A percentile compares a stretch with the other conserved stretches of the same genome.
These are phyloP conservation scores for Pseudopyricularia cyperi DNA, from an alignment of 2,329 filamentous ascomycete species.

Conservation along the genomic window DNA sequence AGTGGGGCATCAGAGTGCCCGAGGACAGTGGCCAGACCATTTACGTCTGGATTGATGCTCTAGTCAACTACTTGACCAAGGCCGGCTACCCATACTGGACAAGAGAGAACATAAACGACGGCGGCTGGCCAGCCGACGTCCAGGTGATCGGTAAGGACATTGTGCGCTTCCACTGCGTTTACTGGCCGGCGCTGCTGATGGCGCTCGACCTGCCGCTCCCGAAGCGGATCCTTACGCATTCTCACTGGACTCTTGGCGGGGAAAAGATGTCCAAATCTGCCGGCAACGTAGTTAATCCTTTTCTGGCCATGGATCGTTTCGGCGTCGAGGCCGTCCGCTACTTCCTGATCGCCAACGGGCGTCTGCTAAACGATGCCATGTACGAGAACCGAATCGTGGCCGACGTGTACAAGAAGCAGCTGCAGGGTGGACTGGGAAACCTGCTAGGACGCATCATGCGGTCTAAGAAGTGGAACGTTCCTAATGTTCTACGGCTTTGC, in stretches of 20 bases:
- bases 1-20: constrained; percentile 84
- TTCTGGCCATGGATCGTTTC: constrained; percentile 80
- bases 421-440: constrained; percentile 72
- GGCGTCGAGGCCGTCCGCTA: constrained; percentile 80
- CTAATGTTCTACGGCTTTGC: constrained; percentile 33
- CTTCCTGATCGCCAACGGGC: constrained; percentile 73
- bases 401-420: constrained; percentile 62
- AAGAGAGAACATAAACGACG: constrained; percentile 45
- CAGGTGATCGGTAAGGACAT: constrained; percentile 97
- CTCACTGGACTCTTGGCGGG: constrained; percentile 86
- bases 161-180: constrained; percentile 87
- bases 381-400: constrained; percentile 74
- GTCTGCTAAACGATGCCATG: constrained; percentile 63
- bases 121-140: constrained; percentile 80
- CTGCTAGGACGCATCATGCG: constrained; percentile 58
- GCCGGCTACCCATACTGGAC: constrained; percentile 70
- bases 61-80: constrained; percentile 86
- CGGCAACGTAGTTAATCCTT: constrained; percentile 90
- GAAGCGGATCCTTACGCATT: constrained; percentile 72
- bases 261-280: constrained; percentile 95
- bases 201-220: constrained; percentile 71
- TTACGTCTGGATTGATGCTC: constrained; percentile 95
- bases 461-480: constrained; percentile 56
- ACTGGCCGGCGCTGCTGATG: constrained; percentile 95
- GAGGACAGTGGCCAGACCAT: constrained; percentile 78